A percentile compares a stretch with the other conserved stretches of the same genome.
Evolutionary conservation across 2,329 filamentous ascomycete genomes (phyloP).

Genomic region (Penicillium psychrosexuale): DNA sequence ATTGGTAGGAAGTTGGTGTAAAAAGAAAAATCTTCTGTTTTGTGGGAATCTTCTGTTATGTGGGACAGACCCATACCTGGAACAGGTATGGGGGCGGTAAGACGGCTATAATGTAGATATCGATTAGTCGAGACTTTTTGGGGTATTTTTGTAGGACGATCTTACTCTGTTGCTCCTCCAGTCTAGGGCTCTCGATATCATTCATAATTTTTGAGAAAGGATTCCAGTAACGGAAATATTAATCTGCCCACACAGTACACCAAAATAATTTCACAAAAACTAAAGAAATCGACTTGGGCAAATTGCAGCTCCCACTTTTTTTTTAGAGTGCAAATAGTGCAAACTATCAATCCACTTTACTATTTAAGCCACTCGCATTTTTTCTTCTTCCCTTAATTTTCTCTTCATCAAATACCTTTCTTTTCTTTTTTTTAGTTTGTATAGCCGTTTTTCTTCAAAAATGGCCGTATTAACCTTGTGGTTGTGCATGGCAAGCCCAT

Average conservation of each 20-base stretch:
- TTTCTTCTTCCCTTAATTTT: conserved; percentile 2
- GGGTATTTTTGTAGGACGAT: conserved; percentile 14
- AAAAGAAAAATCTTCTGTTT: no score
- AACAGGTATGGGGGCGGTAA: no score
- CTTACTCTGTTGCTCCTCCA: conserved; percentile 36
- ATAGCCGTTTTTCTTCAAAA: not conserved
- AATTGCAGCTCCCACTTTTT: conserved; percentile 14
- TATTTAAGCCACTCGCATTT: conserved; percentile 14
- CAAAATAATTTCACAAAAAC: not conserved
- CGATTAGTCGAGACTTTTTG: conserved; percentile 14
- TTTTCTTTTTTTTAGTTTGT: not conserved
- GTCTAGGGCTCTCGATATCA: conserved; percentile 28
- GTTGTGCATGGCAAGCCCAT: not conserved
- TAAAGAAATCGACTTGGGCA: not conserved
- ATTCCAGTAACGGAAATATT: not conserved
- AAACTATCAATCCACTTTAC: conserved; percentile 9
- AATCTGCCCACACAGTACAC: no score
- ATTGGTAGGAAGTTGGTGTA: no score
- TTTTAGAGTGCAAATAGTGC: conserved; percentile 23
- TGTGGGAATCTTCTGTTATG: no score
- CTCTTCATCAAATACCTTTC: not conserved
- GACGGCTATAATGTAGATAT: conserved; percentile 2
- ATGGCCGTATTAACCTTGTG: not conserved
- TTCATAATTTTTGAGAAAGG: conserved; percentile 25
- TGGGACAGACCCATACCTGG: no score